These are phyloP conservation scores for Penicillium mononematosum DNA, from an alignment of 495 filamentous ascomycete genomes.

Conservation along the genomic window DNA sequence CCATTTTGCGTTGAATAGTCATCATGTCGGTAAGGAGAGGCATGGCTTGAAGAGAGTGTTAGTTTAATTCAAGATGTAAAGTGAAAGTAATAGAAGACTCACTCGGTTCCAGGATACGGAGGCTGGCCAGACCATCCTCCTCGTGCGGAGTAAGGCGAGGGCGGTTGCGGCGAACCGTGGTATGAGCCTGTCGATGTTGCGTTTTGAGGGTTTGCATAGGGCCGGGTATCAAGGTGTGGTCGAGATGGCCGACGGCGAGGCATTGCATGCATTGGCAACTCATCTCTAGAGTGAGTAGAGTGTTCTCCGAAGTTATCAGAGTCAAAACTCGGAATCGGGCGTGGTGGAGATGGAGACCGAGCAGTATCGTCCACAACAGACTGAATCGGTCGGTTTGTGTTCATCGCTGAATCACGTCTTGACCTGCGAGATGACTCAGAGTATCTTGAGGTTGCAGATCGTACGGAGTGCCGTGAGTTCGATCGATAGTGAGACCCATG, in stretches of 20 bases:
- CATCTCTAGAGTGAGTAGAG: conserved; percentile 29
- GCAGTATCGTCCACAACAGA: conserved; percentile 25
- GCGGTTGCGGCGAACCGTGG: conserved; percentile 64
- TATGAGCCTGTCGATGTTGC: conserved; percentile 59
- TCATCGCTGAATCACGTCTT: conserved; percentile 31
- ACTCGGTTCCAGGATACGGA: conserved; percentile 61
- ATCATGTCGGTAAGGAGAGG: conserved; percentile 52
- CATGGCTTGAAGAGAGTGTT: conserved; percentile 35
- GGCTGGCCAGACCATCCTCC: conserved; percentile 57
- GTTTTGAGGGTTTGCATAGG: conserved; percentile 57
- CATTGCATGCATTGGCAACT: conserved; percentile 38
- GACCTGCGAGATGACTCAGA: conserved; percentile 32
- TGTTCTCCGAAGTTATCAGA: conserved; percentile 28
- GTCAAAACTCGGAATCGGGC: conserved; percentile 38
- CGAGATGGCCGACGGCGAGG: conserved; percentile 33
- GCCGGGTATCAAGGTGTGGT: conserved; percentile 44
- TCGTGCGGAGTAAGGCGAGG: conserved; percentile 61
- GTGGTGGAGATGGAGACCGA: conserved; percentile 42
- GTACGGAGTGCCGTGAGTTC: conserved; percentile 36
- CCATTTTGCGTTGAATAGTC: conserved; percentile 43
- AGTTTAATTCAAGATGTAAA: conserved; percentile 19
- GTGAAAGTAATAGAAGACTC: conserved; percentile 25
- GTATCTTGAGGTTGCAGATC: conserved; percentile 33
- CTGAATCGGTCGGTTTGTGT: conserved; percentile 30
- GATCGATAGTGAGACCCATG: conserved; percentile 35